Conservation (phyloP, 1,284 basidiomycete species). For the Melampsora larici-populina region DNA sequence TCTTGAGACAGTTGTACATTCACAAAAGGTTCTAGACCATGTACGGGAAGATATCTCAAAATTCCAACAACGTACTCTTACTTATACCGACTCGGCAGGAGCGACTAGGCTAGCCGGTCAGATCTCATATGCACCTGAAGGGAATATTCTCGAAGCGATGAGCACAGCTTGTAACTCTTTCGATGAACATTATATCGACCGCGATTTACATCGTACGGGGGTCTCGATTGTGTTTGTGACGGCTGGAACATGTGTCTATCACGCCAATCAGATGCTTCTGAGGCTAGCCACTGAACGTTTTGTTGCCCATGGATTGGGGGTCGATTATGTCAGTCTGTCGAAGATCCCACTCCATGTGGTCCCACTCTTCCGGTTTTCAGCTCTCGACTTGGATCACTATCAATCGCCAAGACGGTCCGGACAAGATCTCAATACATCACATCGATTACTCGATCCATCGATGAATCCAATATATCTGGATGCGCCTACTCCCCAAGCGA, state of each 20-base stretch:
- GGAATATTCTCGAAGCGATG: conserved; percentile 87
- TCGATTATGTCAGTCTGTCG: conserved; percentile 84
- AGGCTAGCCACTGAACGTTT: conserved; percentile 91
- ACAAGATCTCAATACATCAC: conserved; percentile 8
- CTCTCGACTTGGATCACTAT: conserved; percentile 24
- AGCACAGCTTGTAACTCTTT: conserved; percentile 89
- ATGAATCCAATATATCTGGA: conserved; percentile 47
- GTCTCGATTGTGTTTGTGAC: conserved; percentile 79
- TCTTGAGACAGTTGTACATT: conserved; percentile 79
- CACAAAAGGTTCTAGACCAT: conserved; percentile 77
- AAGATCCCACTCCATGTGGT: conserved; percentile 89
- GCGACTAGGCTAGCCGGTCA: conserved; percentile 72
- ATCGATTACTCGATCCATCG: conserved; percentile 21
- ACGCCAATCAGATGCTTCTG: conserved; percentile 83
- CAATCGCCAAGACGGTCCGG: background rate
- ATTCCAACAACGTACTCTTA: conserved; percentile 40
- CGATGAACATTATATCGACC: conserved; percentile 93
- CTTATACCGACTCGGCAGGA: conserved; percentile 43
- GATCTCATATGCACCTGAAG: conserved; percentile 84
- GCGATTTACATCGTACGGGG: conserved; percentile 89
- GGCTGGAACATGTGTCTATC: conserved; percentile 90
- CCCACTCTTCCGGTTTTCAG: conserved; percentile 53
- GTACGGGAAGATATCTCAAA: conserved; percentile 58
- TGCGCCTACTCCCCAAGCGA: conserved; percentile 47
- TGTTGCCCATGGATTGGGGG: conserved; percentile 85